These are phyloP conservation scores for Hemerocallis citrina DNA, from an alignment of 106 monocot genomes.

Conservation along the genomic window DNA sequence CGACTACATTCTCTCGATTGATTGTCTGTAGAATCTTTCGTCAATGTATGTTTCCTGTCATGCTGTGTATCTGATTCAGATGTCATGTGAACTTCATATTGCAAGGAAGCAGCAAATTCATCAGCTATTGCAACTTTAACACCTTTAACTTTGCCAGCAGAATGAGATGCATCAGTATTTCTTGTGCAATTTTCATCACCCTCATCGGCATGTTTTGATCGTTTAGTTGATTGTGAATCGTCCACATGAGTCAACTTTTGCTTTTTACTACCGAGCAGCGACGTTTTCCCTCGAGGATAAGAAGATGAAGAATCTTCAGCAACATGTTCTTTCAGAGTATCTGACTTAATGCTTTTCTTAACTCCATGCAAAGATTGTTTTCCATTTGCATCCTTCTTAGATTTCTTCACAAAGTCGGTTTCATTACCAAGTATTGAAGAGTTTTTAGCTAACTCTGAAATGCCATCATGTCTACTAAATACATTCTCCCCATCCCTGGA, in stretches of 20 bases:
- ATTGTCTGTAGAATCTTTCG: constrained; percentile 1
- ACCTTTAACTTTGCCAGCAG: constrained; percentile 14
- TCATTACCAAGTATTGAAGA: constrained; percentile 21
- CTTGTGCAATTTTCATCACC: constrained; percentile 12
- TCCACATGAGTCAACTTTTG: constrained; percentile 22
- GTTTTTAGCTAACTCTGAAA: constrained; percentile 3
- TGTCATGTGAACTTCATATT: constrained; percentile 15
- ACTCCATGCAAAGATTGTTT: constrained; percentile 6
- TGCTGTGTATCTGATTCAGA: constrained; percentile 3
- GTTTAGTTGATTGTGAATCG: constrained; percentile 39
- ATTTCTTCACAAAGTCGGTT: constrained; percentile 9
- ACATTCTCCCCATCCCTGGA: constrained; percentile 6
- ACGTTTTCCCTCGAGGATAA: constrained; percentile 7
- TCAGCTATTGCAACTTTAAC: constrained; percentile 18
- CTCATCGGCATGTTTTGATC: constrained; percentile 24
- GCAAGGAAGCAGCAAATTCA: constrained; percentile 5
- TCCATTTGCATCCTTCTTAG: constrained; percentile 21
- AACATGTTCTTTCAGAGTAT: constrained; percentile 1
- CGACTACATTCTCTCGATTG: constrained; percentile 1
- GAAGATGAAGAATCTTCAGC: constrained; percentile 18
- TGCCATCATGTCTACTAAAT: too few species aligned
- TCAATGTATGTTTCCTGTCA: constrained; percentile 1
- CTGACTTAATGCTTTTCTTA: constrained; percentile 10
- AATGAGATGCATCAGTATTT: constrained; percentile 12
- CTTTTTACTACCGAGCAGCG: constrained; percentile 21